Evolutionary conservation across 495 filamentous ascomycete genomes (phyloP).

Genomic region (Aspergillus bridgeri): DNA sequence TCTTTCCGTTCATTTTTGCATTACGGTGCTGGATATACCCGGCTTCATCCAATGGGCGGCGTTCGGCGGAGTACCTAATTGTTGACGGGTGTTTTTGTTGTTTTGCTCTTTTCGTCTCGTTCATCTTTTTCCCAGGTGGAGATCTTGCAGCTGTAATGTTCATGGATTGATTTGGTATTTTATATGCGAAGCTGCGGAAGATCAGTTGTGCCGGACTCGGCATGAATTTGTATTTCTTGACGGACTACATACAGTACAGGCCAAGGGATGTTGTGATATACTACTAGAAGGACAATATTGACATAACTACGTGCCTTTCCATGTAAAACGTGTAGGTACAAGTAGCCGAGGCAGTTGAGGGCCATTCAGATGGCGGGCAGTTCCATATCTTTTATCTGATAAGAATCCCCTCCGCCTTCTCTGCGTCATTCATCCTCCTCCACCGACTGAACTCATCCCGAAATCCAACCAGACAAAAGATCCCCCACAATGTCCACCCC

Average conservation of each 20-base stretch:
- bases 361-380: not conserved
- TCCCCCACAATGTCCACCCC: constrained; percentile 17
- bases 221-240: constrained; percentile 11
- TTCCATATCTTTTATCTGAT: not conserved
- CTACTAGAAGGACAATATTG: constrained; percentile 8
- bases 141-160: constrained; percentile 30
- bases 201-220: not conserved
- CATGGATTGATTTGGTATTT: constrained; percentile 15
- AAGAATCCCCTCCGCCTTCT: not conserved
- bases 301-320: no score
- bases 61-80: constrained; percentile 34
- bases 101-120: constrained; percentile 20
- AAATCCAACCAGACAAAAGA: not conserved
- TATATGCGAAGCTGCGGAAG: constrained; percentile 1
- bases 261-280: constrained; percentile 12
- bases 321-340: no score
- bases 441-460: not conserved
- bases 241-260: constrained; percentile 7
- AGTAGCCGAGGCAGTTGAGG: not conserved
- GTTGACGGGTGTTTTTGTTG: constrained; percentile 21
- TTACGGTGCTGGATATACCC: constrained; percentile 55
- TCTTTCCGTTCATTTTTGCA: constrained; percentile 30
- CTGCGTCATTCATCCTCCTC: no score
- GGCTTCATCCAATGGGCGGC: constrained; percentile 48
- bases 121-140: constrained; percentile 10